Percentiles rank a stretch among this genome's conserved stretches.
Evolutionary conservation across 129 eudicot genomes (phyloP).

Genomic region (Centella asiatica): DNA sequence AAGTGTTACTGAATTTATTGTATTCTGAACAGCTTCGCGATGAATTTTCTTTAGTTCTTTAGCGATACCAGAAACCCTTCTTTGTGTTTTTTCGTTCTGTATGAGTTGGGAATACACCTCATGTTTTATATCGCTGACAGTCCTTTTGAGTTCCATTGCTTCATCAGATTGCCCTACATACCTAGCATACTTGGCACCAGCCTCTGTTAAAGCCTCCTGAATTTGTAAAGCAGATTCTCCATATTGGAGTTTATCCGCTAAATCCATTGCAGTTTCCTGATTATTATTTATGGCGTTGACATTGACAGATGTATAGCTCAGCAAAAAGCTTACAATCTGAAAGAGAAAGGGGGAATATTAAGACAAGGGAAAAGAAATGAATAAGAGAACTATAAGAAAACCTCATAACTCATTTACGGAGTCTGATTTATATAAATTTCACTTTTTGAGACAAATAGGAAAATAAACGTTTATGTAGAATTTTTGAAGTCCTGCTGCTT

Average conservation of each 20-base stretch:
- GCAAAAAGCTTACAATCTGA: slow-evolving; percentile 62
- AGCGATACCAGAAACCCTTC: slow-evolving; percentile 86
- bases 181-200: slow-evolving; percentile 77
- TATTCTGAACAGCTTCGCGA: slow-evolving; percentile 86
- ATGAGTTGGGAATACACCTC: slow-evolving; percentile 90
- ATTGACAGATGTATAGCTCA: slow-evolving; percentile 52
- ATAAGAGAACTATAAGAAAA: too few species aligned
- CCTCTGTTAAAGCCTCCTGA: slow-evolving; percentile 57
- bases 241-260: slow-evolving; percentile 73
- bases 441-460: not conserved
- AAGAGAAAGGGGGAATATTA: not conserved
- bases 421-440: too few species aligned
- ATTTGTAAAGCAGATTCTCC: slow-evolving; percentile 68
- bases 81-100: slow-evolving; percentile 85
- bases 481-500: not conserved
- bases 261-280: slow-evolving; percentile 89
- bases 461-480: not conserved
- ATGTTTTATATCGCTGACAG: slow-evolving; percentile 87
- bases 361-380: not conserved
- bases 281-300: slow-evolving; percentile 67
- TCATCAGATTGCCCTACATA: slow-evolving; percentile 65
- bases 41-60: slow-evolving; percentile 82
- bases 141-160: slow-evolving; percentile 66
- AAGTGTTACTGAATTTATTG: slow-evolving; percentile 84
- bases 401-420: too few species aligned